Base-by-base conservation (phyloP, 495 filamentous ascomycete genomes). In the Tuber brumale region DNA sequence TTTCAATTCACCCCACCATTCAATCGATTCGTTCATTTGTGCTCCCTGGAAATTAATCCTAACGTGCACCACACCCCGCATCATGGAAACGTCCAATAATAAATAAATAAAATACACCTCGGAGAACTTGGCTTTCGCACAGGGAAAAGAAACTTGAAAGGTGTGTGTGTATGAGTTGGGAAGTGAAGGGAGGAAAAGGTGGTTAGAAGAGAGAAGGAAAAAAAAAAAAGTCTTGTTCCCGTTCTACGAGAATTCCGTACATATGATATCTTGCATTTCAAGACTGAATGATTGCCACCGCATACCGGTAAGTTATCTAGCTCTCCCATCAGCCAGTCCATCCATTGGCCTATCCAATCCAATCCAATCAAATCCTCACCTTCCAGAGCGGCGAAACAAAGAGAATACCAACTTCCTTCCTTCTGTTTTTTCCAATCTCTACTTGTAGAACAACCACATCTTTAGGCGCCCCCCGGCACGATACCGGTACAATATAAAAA, bases 211-310 rank as follows among this genome's bases (percentile, higher is more conserved):
- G 23, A 7, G 9, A 7, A 51, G 23, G 9, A 12, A 14, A 27
- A 57, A 27, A 27, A 57, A 27, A n/a, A 27, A 27, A 12, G 7
- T 51, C 48, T 57, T 57, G 51, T 14, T 57, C 51, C n/a, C n/a
- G n/a, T 57, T 57, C 51, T 61, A 61, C 27, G 51, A 31, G 51
- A 31, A 61, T 61, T 61, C 51, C 51, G 51, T 61, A 61, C 51
- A 61, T 61, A 61, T 61, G 51, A 14, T 61, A 61, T 61, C 51
- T 31, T 61, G 51, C 51, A 31, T 51, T 51, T 21, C 23, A 51
- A 51, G 51, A 61, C 10, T 18, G 44, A 45, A 16, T 57, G 48
- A 57, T 57, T 61, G n/a, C n/a, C n/a, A 61, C n/a, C n/a, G 12
- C 51, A 61, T 31, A 16, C 37, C 37, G 37, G 37, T 39, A 2